Evolutionary conservation across 345 rosid species (phyloP).

Genomic region (Lepidium africanum): DNA sequence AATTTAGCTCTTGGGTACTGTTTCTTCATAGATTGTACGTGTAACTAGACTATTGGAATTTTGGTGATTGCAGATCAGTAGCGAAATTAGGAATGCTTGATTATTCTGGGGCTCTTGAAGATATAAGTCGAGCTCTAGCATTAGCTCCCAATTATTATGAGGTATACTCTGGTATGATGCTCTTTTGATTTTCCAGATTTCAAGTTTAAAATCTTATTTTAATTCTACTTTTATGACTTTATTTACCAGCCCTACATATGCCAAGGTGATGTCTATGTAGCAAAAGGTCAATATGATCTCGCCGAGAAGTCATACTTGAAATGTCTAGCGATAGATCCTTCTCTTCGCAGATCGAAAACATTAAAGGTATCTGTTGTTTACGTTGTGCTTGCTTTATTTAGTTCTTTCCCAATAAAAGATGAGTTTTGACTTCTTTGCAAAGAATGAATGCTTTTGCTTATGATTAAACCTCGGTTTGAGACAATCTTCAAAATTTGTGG

Average conservation of each 20-base stretch:
- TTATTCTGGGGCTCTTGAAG: slow-evolving; percentile 65
- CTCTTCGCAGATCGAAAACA: slow-evolving; percentile 61
- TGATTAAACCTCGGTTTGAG: not conserved
- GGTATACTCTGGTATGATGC: slow-evolving; percentile 28
- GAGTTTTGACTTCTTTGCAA: not conserved
- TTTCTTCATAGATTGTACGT: not conserved
- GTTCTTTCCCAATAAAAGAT: not conserved
- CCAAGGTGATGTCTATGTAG: slow-evolving; percentile 74
- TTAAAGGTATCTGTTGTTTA: slow-evolving; percentile 49
- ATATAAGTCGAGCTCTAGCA: slow-evolving; percentile 44
- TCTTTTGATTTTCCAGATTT: not conserved
- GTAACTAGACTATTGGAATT: not conserved
- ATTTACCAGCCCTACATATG: slow-evolving; percentile 52
- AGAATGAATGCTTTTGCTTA: not conserved
- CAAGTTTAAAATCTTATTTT: not conserved
- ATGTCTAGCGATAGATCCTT: slow-evolving; percentile 60
- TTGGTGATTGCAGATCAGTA: slow-evolving; percentile 36
- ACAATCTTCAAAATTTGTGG: not conserved
- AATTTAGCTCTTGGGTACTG: not conserved
- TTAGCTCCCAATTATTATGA: slow-evolving; percentile 52
- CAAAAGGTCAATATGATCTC: slow-evolving; percentile 50
- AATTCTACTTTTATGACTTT: not conserved
- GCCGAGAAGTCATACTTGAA: slow-evolving; percentile 59
- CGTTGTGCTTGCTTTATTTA: not conserved
- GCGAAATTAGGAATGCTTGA: slow-evolving; percentile 61